These are phyloP conservation scores for Candida broadrunensis DNA, from an alignment of 805 yeast species.

Conservation along the genomic window DNA sequence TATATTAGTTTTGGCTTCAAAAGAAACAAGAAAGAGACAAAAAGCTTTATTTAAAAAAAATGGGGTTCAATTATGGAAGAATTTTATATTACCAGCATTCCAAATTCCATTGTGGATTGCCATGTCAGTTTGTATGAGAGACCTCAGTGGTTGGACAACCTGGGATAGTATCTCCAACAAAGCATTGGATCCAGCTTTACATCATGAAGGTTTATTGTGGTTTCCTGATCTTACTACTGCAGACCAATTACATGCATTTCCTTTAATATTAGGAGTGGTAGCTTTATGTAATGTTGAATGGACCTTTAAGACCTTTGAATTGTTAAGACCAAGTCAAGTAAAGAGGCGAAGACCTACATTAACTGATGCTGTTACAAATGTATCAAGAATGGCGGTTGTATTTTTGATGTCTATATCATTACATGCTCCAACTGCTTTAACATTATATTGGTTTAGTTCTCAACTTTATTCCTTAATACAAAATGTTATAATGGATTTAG, in stretches of 20 bases:
- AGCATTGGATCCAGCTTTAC: constrained; percentile 49
- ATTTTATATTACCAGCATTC: constrained; percentile 66
- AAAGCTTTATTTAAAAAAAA: constrained; percentile 63
- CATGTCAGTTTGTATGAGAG: constrained; percentile 71
- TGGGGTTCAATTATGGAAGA: constrained; percentile 78
- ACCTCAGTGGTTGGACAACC: constrained; percentile 65
- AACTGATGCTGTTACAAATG: constrained; percentile 61
- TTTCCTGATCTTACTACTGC: constrained; percentile 53
- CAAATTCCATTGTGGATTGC: constrained; percentile 89
- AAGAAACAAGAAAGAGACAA: constrained; percentile 77
- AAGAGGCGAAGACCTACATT: constrained; percentile 52
- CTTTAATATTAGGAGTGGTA: constrained; percentile 66
- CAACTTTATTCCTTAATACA: constrained; percentile 74
- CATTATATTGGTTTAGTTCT: constrained; percentile 89
- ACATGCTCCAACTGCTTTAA: constrained; percentile 81
- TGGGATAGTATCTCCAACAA: constrained; percentile 40
- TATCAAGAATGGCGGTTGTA: constrained; percentile 72
- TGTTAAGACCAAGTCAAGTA: constrained; percentile 42
- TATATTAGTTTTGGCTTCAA: constrained; percentile 66
- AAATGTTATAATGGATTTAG: constrained; percentile 64
- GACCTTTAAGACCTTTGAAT: constrained; percentile 63
- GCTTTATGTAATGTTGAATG: constrained; percentile 81
- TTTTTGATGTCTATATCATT: constrained; percentile 80
- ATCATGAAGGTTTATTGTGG: constrained; percentile 61
- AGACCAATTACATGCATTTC: constrained; percentile 64